phyloP scores from a whole-genome alignment of 345 rosid species.

The Cardamine resedifolia region DNA sequence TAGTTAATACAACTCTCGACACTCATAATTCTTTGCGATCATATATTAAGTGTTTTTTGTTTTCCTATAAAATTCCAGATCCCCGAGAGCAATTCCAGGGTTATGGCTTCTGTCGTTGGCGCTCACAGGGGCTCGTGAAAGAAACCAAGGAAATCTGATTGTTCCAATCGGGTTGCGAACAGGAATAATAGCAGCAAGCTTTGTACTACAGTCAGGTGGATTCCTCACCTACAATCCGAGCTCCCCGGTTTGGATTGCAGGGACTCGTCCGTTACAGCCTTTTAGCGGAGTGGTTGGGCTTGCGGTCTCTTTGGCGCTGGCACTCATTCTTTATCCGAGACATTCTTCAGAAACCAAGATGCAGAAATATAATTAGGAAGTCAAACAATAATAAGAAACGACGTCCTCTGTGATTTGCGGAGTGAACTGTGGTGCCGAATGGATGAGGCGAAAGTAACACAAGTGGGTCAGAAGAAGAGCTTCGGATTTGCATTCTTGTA shows the following conservation, averaged over 20 bases:
- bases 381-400: conserved; percentile 10
- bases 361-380: conserved; percentile 10
- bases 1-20: not conserved
- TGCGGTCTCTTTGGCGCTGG: conserved; percentile 51
- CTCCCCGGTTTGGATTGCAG: conserved; percentile 62
- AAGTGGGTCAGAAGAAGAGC: conserved; percentile 21
- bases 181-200: conserved; percentile 69
- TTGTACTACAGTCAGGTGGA: conserved; percentile 63
- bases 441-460: not conserved
- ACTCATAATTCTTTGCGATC: not conserved
- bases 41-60: conserved; percentile 1
- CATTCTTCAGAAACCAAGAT: conserved; percentile 32
- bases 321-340: conserved; percentile 62
- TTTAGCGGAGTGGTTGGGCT: conserved; percentile 79
- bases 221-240: conserved; percentile 46
- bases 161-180: conserved; percentile 69
- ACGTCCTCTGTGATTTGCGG: not conserved
- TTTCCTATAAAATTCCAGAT: conserved; percentile 49
- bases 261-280: conserved; percentile 70
- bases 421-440: not conserved
- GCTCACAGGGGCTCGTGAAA: conserved; percentile 61
- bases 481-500: conserved; percentile 19
- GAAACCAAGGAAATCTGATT: conserved; percentile 60
- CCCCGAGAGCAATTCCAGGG: conserved; percentile 67
- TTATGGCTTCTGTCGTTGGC: conserved; percentile 75